Evolutionary conservation across 2,329 filamentous ascomycete species (phyloP).

Genomic region (Pseudogymnoascus sp.): DNA sequence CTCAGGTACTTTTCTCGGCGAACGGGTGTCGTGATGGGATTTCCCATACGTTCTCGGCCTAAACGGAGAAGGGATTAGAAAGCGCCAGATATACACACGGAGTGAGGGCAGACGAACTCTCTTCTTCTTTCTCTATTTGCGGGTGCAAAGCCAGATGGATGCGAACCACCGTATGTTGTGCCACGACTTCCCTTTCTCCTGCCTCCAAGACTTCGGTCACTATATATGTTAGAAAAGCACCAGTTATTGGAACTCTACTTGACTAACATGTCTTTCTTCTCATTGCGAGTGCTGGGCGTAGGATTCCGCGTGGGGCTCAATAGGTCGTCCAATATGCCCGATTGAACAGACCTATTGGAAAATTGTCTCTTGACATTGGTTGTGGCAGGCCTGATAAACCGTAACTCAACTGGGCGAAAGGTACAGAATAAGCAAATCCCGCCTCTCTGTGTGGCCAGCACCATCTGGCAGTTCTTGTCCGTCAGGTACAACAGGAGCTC

Average conservation of each 20-base stretch:
- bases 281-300: not conserved
- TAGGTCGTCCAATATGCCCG: slow-evolving; percentile 5
- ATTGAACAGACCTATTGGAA: slow-evolving; percentile 1
- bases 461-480: slow-evolving; percentile 30
- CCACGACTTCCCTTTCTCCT: not conserved
- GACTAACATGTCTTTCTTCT: not conserved
- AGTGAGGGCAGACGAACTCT: not conserved
- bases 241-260: too few species aligned
- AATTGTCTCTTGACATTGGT: slow-evolving; percentile 9
- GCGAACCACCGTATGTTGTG: not conserved
- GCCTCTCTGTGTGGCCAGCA: slow-evolving; percentile 30
- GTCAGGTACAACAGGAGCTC: not conserved
- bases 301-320: not conserved
- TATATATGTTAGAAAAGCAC: too few species aligned
- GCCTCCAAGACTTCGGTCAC: not conserved
- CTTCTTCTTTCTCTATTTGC: not conserved
- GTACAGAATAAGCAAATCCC: slow-evolving; percentile 36
- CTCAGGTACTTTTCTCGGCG: not conserved
- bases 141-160: not conserved
- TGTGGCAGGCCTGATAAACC: slow-evolving; percentile 20
- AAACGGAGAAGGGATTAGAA: too few species aligned
- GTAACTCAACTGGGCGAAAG: slow-evolving; percentile 29
- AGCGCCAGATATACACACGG: too few species aligned
- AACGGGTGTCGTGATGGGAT: not conserved
- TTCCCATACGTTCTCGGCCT: not conserved